Evolutionary conservation across 257 asterid species (phyloP).

Genomic region (Nicotiana noctiflora): DNA sequence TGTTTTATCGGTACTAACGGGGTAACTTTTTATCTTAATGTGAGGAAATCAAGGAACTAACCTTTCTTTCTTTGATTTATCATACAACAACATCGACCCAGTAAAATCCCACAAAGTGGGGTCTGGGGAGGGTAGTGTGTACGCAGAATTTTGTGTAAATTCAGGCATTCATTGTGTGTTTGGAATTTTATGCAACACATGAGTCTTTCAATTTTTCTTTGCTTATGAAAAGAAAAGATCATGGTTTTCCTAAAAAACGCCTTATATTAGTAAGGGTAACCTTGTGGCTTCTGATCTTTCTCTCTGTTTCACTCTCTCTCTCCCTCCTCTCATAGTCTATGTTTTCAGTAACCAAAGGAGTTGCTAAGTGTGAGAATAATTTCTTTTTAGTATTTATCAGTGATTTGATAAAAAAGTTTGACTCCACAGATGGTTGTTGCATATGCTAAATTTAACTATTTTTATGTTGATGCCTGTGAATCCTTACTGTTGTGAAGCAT

Average conservation of each 20-base stretch:
- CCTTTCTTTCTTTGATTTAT: background rate
- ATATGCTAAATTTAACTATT: background rate
- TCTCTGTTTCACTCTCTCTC: background rate
- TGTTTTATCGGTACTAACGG: background rate
- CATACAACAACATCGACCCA: background rate
- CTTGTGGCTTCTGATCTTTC: background rate
- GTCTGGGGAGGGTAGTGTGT: too few relatives aligned
- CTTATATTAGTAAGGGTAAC: background rate
- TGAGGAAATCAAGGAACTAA: background rate
- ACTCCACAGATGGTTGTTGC: background rate
- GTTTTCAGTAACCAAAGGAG: background rate
- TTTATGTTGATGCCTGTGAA: conserved; percentile 1
- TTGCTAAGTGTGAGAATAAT: background rate
- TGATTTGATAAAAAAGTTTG: background rate
- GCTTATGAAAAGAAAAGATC: background rate
- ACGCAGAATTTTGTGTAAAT: background rate
- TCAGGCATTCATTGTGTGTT: background rate
- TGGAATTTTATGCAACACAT: background rate
- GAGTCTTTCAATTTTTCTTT: background rate
- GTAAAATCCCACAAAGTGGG: too few relatives aligned
- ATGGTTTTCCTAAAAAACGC: background rate
- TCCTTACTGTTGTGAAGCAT: background rate
- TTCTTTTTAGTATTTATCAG: background rate
- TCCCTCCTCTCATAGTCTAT: background rate
- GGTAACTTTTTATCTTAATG: background rate